Base-by-base conservation (phyloP, 1,139 yeast species). In the Geotrichum fermentans region DNA sequence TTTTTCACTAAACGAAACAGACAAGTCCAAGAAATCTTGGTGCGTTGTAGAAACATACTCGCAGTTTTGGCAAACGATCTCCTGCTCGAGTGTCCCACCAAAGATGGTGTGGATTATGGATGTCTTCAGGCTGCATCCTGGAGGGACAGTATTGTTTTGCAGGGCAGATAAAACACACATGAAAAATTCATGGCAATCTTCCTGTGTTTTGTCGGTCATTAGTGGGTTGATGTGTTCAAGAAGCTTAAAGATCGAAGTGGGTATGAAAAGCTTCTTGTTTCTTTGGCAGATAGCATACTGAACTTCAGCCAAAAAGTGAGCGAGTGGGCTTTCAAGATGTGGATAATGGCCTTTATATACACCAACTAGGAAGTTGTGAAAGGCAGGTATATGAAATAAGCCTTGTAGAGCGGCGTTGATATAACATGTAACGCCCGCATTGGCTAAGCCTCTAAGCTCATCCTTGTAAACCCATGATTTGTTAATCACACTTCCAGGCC, bases 401-500 rank as follows among this genome's bases (percentile, higher is more conserved):
- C 94, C 81, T 68, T 92, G 97, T 38, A 92, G 82, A 3, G 96
- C 97, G 1, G 96, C 83, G 65, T 92, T 92, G 79, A 90, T 89
- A 67, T 89, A 92, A 65, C 98, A 92, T 3, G 97, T 90, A 40
- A 90, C 14, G 8, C 39, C 39, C 10, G 28, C 4, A 13, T 36
- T 36, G 3, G 13, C 14, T 7, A 36, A 28, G 7, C 39, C 39
- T 3, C 5, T 13, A 11, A 28, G 22, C 16, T 5, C 13, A 10
- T 18, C 6, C 14, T 5, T 13, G 28, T 36, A 13, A 2, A 16
- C 10, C 39, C 39, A 36, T 4, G 26, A 20, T 3, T 36, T 36
- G 26, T 36, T 18, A 4, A 36, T 16, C 6, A 24, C 10, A 10
- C 28, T 10, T 6, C 28, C 10, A 24, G 8, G 10, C 28, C 28